Conservation (phyloP, 2,329 filamentous ascomycete genomes). For the Monosporascus sp. region DNA sequence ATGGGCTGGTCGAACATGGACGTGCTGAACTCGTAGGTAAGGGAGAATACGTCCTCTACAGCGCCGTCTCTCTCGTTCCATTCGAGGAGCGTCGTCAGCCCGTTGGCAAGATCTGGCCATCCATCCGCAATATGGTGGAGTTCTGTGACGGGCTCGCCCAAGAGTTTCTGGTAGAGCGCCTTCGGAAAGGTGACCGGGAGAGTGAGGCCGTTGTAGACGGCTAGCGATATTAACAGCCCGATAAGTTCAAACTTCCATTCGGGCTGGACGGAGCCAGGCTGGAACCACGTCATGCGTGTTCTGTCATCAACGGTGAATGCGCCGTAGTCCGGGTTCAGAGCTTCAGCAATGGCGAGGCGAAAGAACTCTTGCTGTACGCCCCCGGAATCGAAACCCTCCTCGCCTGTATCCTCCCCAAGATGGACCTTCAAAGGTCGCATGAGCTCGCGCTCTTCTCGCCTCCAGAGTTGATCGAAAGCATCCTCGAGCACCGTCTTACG, state of each 20-base stretch:
- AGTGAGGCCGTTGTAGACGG: conserved; percentile 88
- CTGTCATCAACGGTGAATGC: conserved; percentile 73
- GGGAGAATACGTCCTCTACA: conserved; percentile 74
- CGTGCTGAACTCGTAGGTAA: conserved; percentile 81
- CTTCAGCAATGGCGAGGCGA: conserved; percentile 72
- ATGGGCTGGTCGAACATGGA: conserved; percentile 51
- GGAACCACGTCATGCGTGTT: conserved; percentile 83
- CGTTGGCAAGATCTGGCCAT: conserved; percentile 76
- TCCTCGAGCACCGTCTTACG: conserved; percentile 64
- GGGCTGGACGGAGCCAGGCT: conserved; percentile 73
- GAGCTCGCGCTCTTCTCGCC: conserved; percentile 74
- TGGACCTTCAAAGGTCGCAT: conserved; percentile 83
- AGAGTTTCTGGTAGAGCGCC: conserved; percentile 75
- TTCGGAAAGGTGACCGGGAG: conserved; percentile 84
- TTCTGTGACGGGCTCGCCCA: conserved; percentile 62
- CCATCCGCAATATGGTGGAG: conserved; percentile 77
- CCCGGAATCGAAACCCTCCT: conserved; percentile 88
- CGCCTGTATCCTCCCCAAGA: conserved; percentile 73
- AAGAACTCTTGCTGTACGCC: conserved; percentile 98
- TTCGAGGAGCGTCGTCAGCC: conserved; percentile 65
- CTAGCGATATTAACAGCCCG: conserved; percentile 81
- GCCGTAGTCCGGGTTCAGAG: conserved; percentile 70
- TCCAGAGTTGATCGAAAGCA: conserved; percentile 84
- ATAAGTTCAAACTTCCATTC: conserved; percentile 87
- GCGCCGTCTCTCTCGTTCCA: conserved; percentile 72